These are phyloP conservation scores for Darksidea phi DNA, from an alignment of 495 filamentous ascomycete genomes.

Conservation along the genomic window DNA sequence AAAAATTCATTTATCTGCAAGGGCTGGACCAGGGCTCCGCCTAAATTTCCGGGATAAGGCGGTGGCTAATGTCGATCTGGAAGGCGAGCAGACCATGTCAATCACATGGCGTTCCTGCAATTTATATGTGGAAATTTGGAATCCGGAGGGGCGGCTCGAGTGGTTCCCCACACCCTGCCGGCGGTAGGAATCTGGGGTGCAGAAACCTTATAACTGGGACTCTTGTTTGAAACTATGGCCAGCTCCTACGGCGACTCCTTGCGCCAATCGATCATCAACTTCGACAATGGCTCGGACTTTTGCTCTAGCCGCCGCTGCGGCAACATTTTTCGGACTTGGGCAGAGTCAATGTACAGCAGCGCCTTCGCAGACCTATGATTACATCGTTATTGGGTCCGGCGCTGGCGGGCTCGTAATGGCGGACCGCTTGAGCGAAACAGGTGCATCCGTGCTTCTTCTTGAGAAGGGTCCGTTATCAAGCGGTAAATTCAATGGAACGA, in stretches of 20 bases:
- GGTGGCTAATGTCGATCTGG: too few relatives aligned
- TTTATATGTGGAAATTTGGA: conserved; percentile 2
- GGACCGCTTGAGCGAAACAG: conserved; percentile 61
- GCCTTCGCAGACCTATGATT: conserved; percentile 58
- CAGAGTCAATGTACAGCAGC: conserved; percentile 7
- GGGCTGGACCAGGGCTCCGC: too few relatives aligned
- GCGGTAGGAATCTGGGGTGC: conserved; percentile 25
- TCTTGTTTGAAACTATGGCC: neutral
- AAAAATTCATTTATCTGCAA: too few relatives aligned
- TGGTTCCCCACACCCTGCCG: neutral
- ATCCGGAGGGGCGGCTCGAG: neutral
- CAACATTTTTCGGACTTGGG: neutral
- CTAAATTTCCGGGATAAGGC: too few relatives aligned
- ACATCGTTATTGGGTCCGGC: conserved; percentile 65
- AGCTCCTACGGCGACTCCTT: neutral
- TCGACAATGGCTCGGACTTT: conserved; percentile 10
- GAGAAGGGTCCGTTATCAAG: conserved; percentile 63
- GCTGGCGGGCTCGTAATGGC: conserved; percentile 65
- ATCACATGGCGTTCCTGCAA: too few relatives aligned
- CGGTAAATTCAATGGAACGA: conserved; percentile 57
- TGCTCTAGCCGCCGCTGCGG: neutral
- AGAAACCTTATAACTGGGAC: conserved; percentile 10
- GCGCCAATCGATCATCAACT: neutral
- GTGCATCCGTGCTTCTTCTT: conserved; percentile 62
- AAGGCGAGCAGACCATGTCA: too few relatives aligned